Evolutionary conservation across 805 yeast species (phyloP).

Genomic region (Saccharomycopsis sp.): DNA sequence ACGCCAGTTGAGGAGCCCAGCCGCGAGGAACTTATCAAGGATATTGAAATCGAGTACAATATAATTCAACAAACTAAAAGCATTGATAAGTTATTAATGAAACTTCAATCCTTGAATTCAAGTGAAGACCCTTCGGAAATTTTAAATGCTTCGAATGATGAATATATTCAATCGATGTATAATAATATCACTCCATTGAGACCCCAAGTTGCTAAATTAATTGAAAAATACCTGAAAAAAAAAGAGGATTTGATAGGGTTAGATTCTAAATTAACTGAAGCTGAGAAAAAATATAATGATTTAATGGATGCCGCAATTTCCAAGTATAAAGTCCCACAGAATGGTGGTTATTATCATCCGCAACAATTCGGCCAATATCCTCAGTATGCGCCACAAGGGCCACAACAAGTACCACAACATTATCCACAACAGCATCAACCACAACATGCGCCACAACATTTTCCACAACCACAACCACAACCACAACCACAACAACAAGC

Average conservation of each 20-base stretch:
- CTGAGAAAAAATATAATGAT: conserved; percentile 62
- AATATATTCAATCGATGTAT: conserved; percentile 62
- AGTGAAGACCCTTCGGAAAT: conserved; percentile 25
- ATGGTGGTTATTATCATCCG: not conserved
- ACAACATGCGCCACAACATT: conserved; percentile 28
- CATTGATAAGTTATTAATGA: conserved; percentile 63
- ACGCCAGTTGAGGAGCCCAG: conserved; percentile 66
- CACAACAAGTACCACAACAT: not conserved
- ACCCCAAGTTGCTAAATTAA: conserved; percentile 62
- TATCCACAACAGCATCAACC: conserved; percentile 13
- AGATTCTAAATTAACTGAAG: conserved; percentile 62
- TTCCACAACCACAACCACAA: conserved; percentile 21
- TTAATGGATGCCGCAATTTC: conserved; percentile 48
- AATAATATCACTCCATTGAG: conserved; percentile 67
- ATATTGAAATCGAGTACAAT: conserved; percentile 42
- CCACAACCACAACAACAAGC: conserved; percentile 24
- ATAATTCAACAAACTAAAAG: conserved; percentile 50
- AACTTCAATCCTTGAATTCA: conserved; percentile 30
- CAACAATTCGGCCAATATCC: not conserved
- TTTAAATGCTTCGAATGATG: conserved; percentile 43
- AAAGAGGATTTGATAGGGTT: conserved; percentile 71
- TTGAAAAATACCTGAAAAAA: conserved; percentile 71
- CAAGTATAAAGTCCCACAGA: conserved; percentile 22
- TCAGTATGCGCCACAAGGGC: not conserved
- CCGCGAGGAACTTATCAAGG: conserved; percentile 48